These are phyloP conservation scores for Kockiozyma suomiensis DNA, from an alignment of 805 yeast genomes.

Conservation along the genomic window DNA sequence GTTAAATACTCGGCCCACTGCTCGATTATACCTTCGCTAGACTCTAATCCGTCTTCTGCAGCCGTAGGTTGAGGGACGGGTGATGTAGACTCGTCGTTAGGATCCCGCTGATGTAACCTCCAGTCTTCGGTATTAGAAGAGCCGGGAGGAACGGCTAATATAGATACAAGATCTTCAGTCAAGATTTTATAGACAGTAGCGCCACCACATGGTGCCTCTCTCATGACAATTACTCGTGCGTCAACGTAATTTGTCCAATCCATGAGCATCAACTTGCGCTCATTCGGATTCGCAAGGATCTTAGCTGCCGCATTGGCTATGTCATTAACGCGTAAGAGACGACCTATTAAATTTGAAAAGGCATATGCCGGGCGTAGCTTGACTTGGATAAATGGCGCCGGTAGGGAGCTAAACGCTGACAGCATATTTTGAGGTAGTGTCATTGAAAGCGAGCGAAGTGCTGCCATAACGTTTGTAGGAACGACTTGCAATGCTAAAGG, in stretches of 20 bases:
- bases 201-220: constrained; percentile 56
- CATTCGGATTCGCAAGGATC: constrained; percentile 50
- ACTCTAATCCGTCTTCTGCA: constrained; percentile 8
- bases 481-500: constrained; percentile 61
- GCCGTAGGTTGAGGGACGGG: constrained; percentile 3
- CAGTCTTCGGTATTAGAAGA: neutral
- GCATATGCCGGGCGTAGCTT: constrained; percentile 58
- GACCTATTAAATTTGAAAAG: constrained; percentile 56
- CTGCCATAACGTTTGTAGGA: constrained; percentile 57
- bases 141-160: constrained; percentile 31
- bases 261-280: constrained; percentile 53
- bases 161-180: constrained; percentile 38
- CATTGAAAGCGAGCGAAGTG: constrained; percentile 57
- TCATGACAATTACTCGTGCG: constrained; percentile 48
- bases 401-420: constrained; percentile 44
- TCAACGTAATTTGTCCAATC: constrained; percentile 62
- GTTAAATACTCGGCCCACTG: constrained; percentile 47
- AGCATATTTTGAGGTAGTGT: constrained; percentile 49
- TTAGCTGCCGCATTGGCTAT: constrained; percentile 55
- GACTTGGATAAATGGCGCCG: constrained; percentile 53
- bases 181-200: constrained; percentile 37
- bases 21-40: constrained; percentile 38
- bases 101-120: neutral
- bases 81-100: constrained; percentile 9
- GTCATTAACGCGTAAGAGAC: constrained; percentile 58